These are phyloP conservation scores for Medicago lupulina DNA, from an alignment of 306 rosid genomes.

Conservation along the genomic window DNA sequence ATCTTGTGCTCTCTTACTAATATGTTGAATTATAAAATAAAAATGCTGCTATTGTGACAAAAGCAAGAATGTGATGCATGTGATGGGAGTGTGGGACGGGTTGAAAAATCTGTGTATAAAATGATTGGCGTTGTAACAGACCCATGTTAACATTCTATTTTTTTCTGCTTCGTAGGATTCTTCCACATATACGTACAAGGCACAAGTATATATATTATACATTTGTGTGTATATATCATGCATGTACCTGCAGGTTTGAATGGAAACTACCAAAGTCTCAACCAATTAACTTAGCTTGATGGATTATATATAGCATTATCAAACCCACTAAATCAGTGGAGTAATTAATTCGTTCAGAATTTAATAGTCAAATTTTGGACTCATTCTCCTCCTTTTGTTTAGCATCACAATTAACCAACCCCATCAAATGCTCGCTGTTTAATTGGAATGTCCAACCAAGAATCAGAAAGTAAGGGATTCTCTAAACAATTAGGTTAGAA, in stretches of 20 bases:
- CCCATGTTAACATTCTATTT: conserved; percentile 34
- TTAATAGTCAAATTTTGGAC: conserved; percentile 20
- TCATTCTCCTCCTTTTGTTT: conserved; percentile 22
- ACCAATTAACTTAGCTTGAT: conserved; percentile 36
- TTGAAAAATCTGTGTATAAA: conserved; percentile 37
- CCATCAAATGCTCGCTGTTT: conserved; percentile 6
- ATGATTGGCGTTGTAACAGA: conserved; percentile 50
- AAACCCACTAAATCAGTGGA: conserved; percentile 45
- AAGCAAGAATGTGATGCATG: conserved; percentile 56
- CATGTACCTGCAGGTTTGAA: conserved; percentile 29
- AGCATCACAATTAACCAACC: conserved; percentile 31
- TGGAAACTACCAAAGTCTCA: conserved; percentile 31
- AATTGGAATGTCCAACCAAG: conserved; percentile 43
- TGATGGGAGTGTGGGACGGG: conserved; percentile 60
- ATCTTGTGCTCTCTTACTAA: neutral
- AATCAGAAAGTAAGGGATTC: conserved; percentile 8
- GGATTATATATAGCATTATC: conserved; percentile 17
- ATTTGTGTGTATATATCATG: conserved; percentile 23
- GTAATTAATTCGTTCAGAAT: conserved; percentile 2
- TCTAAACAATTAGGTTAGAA: conserved; percentile 56
- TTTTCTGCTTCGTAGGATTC: conserved; percentile 6
- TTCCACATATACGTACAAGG: conserved; percentile 38
- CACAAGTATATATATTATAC: conserved; percentile 13
- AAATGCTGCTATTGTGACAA: neutral
- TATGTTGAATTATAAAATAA: neutral